phyloP scores from a whole-genome alignment of 1,284 basidiomycete genomes.

The Schizophyllum commune region DNA sequence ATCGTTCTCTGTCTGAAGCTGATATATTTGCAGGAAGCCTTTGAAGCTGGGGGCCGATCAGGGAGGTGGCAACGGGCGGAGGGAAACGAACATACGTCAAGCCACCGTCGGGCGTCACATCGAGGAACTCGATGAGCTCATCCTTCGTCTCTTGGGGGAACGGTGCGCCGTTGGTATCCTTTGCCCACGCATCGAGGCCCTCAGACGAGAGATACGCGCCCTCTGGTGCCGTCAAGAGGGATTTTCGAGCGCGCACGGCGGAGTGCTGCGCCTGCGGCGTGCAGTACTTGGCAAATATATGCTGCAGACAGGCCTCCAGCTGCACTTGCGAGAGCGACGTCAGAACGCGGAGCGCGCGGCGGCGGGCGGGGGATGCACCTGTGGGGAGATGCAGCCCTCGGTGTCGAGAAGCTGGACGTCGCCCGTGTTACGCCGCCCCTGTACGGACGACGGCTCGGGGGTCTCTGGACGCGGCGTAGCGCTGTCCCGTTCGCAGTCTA shows the following conservation, averaged over 20 bases:
- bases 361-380: conserved; percentile 3
- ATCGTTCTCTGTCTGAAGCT: conserved; percentile 73
- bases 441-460: conserved; percentile 11
- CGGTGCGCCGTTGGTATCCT: conserved; percentile 68
- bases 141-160: conserved; percentile 70
- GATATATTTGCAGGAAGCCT: conserved; percentile 74
- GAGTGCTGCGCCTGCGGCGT: neutral
- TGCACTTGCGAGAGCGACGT: neutral
- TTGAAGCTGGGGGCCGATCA: conserved; percentile 41
- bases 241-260: neutral
- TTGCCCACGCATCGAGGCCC: conserved; percentile 66
- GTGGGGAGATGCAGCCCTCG: conserved; percentile 11
- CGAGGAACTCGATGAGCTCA: conserved; percentile 66
- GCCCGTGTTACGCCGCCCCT: conserved; percentile 11
- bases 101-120: conserved; percentile 62
- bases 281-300: conserved; percentile 12
- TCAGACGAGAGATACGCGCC: conserved; percentile 48
- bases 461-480: neutral
- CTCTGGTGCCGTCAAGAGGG: conserved; percentile 40
- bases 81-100: conserved; percentile 50
- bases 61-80: neutral
- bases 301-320: conserved; percentile 13
- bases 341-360: neutral
- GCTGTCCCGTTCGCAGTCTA: neutral
- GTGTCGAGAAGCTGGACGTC: conserved; percentile 12